Evolutionary conservation across 2,329 filamentous ascomycete genomes (phyloP).

Genomic region (Lomentospora prolificans): DNA sequence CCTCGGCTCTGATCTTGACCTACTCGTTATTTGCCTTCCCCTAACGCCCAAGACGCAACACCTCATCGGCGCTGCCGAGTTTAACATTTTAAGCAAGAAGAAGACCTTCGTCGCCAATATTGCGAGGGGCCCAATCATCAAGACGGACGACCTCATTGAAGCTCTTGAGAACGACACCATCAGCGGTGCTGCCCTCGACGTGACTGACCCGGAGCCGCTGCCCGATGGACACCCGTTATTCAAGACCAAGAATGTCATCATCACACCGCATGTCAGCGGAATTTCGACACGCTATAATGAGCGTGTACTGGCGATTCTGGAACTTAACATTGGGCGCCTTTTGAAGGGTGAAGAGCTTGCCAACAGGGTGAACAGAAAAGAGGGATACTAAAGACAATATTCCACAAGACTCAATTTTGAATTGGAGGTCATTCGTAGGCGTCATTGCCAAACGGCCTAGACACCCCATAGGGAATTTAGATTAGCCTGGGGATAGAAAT

Average conservation of each 20-base stretch:
- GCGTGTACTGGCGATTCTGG: constrained; percentile 31
- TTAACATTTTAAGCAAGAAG: constrained; percentile 32
- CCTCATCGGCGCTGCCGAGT: constrained; percentile 42
- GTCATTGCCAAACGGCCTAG: too few species aligned
- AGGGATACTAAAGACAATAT: constrained; percentile 17
- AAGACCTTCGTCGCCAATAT: constrained; percentile 62
- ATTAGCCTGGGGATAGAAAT: too few species aligned
- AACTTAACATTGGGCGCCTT: constrained; percentile 28
- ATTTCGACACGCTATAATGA: constrained; percentile 28
- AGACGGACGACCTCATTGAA: constrained; percentile 47
- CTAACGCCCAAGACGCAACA: constrained; percentile 36
- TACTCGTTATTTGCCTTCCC: constrained; percentile 41
- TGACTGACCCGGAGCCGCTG: constrained; percentile 71
- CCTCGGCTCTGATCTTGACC: constrained; percentile 38
- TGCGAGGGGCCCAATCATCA: constrained; percentile 45
- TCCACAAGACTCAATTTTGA: neutral
- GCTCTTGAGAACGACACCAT: constrained; percentile 40
- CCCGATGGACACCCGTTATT: constrained; percentile 59
- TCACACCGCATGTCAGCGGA: constrained; percentile 44
- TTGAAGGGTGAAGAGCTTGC: constrained; percentile 26
- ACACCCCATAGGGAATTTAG: too few species aligned
- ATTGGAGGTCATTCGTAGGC: too few species aligned
- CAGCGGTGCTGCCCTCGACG: constrained; percentile 63
- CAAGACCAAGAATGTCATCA: constrained; percentile 57
- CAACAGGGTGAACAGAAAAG: constrained; percentile 29